Conservation (phyloP, 148 eudicot species). For the Rhododendron kiyosumense region DNA sequence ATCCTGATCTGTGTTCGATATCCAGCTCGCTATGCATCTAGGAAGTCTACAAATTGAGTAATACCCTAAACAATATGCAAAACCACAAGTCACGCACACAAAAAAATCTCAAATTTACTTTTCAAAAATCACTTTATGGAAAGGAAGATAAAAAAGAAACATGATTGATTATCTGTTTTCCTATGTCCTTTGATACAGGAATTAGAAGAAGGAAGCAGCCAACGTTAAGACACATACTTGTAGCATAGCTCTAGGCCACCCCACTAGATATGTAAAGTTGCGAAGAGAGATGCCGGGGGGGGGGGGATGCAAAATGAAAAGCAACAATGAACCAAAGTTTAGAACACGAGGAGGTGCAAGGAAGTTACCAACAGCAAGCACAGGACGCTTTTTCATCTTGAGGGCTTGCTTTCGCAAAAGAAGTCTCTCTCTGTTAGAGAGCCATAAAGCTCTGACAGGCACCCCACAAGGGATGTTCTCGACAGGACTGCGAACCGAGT, state of each 20-base stretch:
- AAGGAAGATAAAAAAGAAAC: neutral
- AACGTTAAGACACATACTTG: neutral
- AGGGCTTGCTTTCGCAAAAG: conserved; percentile 85
- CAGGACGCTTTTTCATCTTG: conserved; percentile 59
- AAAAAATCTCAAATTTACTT: neutral
- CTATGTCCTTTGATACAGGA: neutral
- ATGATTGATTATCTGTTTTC: neutral
- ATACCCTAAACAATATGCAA: neutral
- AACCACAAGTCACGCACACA: neutral
- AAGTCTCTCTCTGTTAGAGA: conserved; percentile 89
- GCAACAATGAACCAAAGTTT: neutral
- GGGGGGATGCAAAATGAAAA: neutral
- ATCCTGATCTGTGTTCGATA: neutral
- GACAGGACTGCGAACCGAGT: conserved; percentile 18
- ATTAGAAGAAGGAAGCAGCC: neutral
- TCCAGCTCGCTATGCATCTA: neutral
- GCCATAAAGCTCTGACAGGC: conserved; percentile 41
- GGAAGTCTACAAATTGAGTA: neutral
- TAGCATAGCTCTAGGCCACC: neutral
- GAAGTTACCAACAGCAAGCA: conserved; percentile 79
- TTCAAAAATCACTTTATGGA: neutral
- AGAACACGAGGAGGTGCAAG: neutral
- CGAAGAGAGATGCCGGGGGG: neutral
- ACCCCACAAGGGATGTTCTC: conserved; percentile 12
- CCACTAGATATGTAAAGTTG: neutral